Evolutionary conservation across 768 basidiomycete species (phyloP), one percentile per base, ranked within the genome.

Genomic region (Cytidiella melzeri): DNA sequence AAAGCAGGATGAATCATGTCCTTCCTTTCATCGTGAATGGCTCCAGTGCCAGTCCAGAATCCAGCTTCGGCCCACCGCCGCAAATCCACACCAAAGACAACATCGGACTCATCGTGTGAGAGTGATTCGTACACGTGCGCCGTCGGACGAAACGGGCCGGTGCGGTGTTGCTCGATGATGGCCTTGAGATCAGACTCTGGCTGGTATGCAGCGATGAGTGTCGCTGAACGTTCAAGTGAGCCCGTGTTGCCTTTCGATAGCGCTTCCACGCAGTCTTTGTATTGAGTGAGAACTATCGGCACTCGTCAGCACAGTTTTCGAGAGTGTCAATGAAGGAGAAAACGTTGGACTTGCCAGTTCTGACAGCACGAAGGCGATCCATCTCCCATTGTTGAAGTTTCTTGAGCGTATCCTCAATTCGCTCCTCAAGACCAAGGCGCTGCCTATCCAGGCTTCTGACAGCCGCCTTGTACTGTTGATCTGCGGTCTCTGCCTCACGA

Each of bases 81-180:
- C 45, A 96, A 69, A 67, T 96, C 93, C 51, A 94, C 86, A 10
- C 93, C 93, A 63, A 95, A 96, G 9, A 90, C 80, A 24, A 90
- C 87, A 60, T 94, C 92, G 0, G 80, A 78, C 57, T 87, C 87
- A 41, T 87, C 84, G 55, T 90, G 90, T 7, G 85, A 72, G 26
- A 92, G 77, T 3, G 84, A 85, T 61, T 95, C 91, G 66, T 92
- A 97, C 9, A 93, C 71, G 47, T 91, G 90, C 0, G 94, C 79
- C 30, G 71, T 73, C 0, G 94, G 94, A 36, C 87, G 75, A 82
- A 96, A 98, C 0, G 93, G 87, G 1, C 94, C 94, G 1, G 92
- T 95, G 47, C 94, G 81, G 63, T 92, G 91, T 10, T 89, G 84
- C 64, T 96, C 93, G 53, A 96, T 92, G 43, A 95, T 77, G 9